Conservation (phyloP, 805 yeast genomes). For the Teunomyces lycoperdinae region DNA sequence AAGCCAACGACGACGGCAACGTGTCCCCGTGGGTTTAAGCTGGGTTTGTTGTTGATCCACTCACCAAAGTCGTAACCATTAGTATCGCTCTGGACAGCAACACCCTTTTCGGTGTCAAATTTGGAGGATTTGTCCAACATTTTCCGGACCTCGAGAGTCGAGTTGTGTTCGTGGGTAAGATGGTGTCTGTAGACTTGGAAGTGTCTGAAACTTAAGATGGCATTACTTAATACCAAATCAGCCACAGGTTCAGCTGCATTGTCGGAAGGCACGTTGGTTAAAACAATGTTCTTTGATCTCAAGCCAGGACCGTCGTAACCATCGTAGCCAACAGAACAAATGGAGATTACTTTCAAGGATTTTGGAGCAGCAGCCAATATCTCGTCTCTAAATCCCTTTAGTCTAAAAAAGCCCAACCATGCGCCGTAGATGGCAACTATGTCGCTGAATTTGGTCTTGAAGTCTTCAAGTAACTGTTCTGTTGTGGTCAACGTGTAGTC, state of each 20-base stretch:
- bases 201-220: constrained; percentile 59
- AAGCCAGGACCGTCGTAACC: constrained; percentile 44
- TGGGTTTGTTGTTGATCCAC: constrained; percentile 43
- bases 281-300: constrained; percentile 40
- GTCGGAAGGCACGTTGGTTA: constrained; percentile 57
- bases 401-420: constrained; percentile 50
- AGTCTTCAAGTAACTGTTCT: constrained; percentile 40
- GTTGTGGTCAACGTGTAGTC: constrained; percentile 40
- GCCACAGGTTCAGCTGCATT: constrained; percentile 71
- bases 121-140: constrained; percentile 28
- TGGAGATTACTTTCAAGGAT: constrained; percentile 45
- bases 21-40: constrained; percentile 53
- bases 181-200: constrained; percentile 46
- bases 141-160: constrained; percentile 47
- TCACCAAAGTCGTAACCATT: constrained; percentile 43
- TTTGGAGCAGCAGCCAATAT: constrained; percentile 45
- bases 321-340: constrained; percentile 60
- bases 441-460: constrained; percentile 39
- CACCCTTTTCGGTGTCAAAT: constrained; percentile 33
- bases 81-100: constrained; percentile 3
- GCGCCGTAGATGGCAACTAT: constrained; percentile 57
- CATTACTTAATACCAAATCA: constrained; percentile 60
- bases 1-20: constrained; percentile 67
- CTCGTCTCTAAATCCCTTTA: constrained; percentile 50
- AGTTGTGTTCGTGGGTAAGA: constrained; percentile 33